A percentile compares a stretch with the other conserved stretches of the same genome.
phyloP scores from a whole-genome alignment of 495 filamentous ascomycete species.

The Hypoxylon perforatum region DNA sequence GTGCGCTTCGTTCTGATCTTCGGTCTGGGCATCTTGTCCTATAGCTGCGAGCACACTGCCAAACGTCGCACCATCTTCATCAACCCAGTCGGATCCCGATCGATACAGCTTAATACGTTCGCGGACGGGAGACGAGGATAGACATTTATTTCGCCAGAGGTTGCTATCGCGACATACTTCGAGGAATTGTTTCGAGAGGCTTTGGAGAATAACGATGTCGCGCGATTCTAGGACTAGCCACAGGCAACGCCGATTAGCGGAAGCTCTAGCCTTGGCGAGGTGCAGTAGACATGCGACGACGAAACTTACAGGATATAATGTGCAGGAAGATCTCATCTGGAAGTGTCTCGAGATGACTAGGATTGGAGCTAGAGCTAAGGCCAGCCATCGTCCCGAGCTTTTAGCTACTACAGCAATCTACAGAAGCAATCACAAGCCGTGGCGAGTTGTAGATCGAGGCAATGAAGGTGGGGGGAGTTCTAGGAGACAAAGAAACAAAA shows the following conservation, averaged over 20 bases:
- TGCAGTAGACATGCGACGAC: background rate
- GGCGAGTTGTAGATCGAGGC: constrained; percentile 2
- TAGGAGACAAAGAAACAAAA: background rate
- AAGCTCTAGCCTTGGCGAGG: background rate
- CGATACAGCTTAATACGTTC: constrained; percentile 56
- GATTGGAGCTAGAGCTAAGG: background rate
- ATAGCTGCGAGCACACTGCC: constrained; percentile 49
- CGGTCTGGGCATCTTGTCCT: constrained; percentile 45
- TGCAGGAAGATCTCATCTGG: constrained; percentile 83
- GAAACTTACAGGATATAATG: constrained; percentile 74
- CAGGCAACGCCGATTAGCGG: constrained; percentile 6
- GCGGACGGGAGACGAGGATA: constrained; percentile 71
- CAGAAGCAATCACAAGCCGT: background rate
- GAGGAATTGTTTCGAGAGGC: constrained; percentile 73
- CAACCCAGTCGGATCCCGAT: constrained; percentile 48
- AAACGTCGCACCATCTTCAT: constrained; percentile 44
- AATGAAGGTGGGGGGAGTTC: background rate
- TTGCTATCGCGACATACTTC: constrained; percentile 77
- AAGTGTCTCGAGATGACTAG: constrained; percentile 59
- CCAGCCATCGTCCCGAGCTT: constrained; percentile 30
- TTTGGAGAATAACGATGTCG: constrained; percentile 77
- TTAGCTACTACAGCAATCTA: constrained; percentile 3
- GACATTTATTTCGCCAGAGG: constrained; percentile 80
- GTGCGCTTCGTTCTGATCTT: constrained; percentile 41
- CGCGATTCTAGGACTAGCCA: constrained; percentile 71